Conservation (phyloP, 73 alveolate genomes). For the Stentor coeruleus region DNA sequence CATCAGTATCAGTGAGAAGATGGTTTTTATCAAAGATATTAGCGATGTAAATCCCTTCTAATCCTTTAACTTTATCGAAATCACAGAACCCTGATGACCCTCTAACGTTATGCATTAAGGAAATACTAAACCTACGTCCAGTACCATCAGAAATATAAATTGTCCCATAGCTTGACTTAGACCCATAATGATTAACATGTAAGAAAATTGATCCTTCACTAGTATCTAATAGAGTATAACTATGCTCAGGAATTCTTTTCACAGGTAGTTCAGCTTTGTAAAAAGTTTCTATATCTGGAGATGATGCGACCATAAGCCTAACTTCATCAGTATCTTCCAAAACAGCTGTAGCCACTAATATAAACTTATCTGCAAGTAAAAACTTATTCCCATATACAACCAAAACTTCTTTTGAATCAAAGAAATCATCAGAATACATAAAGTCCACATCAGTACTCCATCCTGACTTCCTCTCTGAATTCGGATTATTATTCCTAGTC, state of each 20-base stretch:
- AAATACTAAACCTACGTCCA: slow-evolving; percentile 69
- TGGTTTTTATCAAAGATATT: slow-evolving; percentile 37
- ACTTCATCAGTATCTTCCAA: slow-evolving; percentile 53
- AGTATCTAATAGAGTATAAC: slow-evolving; percentile 54
- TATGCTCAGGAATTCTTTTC: slow-evolving; percentile 41
- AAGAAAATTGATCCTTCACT: slow-evolving; percentile 49
- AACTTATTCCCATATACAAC: slow-evolving; percentile 79
- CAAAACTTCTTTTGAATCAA: slow-evolving; percentile 49
- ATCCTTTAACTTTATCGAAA: slow-evolving; percentile 43
- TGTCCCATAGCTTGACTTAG: slow-evolving; percentile 60
- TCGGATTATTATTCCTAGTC: slow-evolving; percentile 41
- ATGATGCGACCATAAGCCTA: slow-evolving; percentile 52
- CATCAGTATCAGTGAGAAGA: background rate
- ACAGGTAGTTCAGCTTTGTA: slow-evolving; percentile 63
- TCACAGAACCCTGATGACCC: slow-evolving; percentile 67
- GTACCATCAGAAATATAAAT: slow-evolving; percentile 73
- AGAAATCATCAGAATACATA: slow-evolving; percentile 76
- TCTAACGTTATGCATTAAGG: slow-evolving; percentile 70
- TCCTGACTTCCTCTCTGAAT: slow-evolving; percentile 37
- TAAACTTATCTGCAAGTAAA: slow-evolving; percentile 59
- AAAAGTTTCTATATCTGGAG: slow-evolving; percentile 44
- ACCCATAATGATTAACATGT: slow-evolving; percentile 61
- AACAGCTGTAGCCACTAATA: slow-evolving; percentile 75
- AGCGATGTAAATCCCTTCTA: slow-evolving; percentile 38
- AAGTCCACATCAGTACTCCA: slow-evolving; percentile 45